Percentiles rank a stretch among this genome's conserved stretches.
These are phyloP conservation scores for Calamus simplicifolius DNA, from an alignment of 176 grass and related monocot genomes.

Conservation along the genomic window DNA sequence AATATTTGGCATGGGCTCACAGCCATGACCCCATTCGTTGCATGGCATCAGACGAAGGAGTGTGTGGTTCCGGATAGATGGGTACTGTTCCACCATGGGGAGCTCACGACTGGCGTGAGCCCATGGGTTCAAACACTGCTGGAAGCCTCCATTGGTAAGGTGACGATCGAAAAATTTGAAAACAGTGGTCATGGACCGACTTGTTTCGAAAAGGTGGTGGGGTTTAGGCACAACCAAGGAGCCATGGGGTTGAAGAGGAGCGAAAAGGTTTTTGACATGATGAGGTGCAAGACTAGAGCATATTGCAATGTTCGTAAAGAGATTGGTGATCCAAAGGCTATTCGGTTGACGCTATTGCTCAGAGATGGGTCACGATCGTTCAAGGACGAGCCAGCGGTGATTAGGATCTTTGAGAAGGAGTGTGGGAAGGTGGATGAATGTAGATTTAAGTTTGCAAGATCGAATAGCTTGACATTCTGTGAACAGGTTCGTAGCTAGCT, in stretches of 20 bases:
- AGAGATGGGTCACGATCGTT: constrained; percentile 36
- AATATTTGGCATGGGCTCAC: constrained; percentile 68
- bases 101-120: constrained; percentile 32
- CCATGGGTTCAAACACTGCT: constrained; percentile 23
- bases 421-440: constrained; percentile 36
- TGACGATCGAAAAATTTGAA: constrained; percentile 22
- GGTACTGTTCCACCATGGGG: constrained; percentile 54
- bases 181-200: neutral
- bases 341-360: constrained; percentile 48
- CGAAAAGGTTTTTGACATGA: constrained; percentile 29
- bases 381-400: constrained; percentile 50
- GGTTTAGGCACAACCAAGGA: constrained; percentile 38
- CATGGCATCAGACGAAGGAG: constrained; percentile 30
- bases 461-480: constrained; percentile 55
- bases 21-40: constrained; percentile 34
- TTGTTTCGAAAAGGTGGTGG: constrained; percentile 67
- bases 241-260: constrained; percentile 23
- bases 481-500: constrained; percentile 19
- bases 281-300: constrained; percentile 51
- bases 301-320: constrained; percentile 17
- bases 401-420: constrained; percentile 30
- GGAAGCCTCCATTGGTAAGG: constrained; percentile 23
- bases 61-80: constrained; percentile 34
- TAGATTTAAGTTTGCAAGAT: constrained; percentile 19
- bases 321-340: neutral